These are phyloP conservation scores for Saccharomyces hybrid DNA, from an alignment of 1,139 yeast genomes.

Conservation along the genomic window DNA sequence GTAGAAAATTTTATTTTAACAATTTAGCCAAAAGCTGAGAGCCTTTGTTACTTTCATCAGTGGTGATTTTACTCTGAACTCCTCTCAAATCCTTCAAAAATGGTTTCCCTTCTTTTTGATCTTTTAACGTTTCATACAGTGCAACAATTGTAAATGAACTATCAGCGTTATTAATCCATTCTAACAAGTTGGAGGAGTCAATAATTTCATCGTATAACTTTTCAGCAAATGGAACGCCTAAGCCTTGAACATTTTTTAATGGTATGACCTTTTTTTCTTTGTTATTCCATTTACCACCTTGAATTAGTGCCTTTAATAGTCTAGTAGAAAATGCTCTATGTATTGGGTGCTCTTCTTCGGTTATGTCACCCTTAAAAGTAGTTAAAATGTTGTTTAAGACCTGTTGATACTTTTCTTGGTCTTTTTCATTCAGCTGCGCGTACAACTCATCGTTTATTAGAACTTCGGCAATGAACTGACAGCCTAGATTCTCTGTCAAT, in stretches of 20 bases:
- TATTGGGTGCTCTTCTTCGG: constrained; percentile 58
- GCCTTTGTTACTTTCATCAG: constrained; percentile 65
- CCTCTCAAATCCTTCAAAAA: constrained; percentile 49
- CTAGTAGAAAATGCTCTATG: constrained; percentile 72
- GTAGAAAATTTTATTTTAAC: constrained; percentile 9
- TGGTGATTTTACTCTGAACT: constrained; percentile 38
- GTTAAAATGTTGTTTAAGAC: constrained; percentile 51
- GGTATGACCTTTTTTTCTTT: constrained; percentile 46
- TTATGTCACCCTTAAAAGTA: constrained; percentile 60
- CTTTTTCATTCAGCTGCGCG: constrained; percentile 40
- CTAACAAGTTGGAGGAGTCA: constrained; percentile 40
- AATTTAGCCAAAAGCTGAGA: constrained; percentile 55
- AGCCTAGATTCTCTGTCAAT: constrained; percentile 64
- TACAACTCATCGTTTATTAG: constrained; percentile 50
- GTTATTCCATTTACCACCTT: constrained; percentile 73
- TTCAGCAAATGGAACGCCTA: constrained; percentile 58
- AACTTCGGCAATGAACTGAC: constrained; percentile 75
- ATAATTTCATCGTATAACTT: constrained; percentile 47
- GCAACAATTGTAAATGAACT: constrained; percentile 80
- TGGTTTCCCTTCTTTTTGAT: constrained; percentile 34
- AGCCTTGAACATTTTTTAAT: constrained; percentile 39
- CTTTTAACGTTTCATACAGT: constrained; percentile 45
- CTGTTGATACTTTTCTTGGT: constrained; percentile 38
- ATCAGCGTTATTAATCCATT: constrained; percentile 66
- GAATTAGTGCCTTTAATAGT: constrained; percentile 68